Conservation (phyloP, 805 yeast species). For the Yarrowia sp. region DNA sequence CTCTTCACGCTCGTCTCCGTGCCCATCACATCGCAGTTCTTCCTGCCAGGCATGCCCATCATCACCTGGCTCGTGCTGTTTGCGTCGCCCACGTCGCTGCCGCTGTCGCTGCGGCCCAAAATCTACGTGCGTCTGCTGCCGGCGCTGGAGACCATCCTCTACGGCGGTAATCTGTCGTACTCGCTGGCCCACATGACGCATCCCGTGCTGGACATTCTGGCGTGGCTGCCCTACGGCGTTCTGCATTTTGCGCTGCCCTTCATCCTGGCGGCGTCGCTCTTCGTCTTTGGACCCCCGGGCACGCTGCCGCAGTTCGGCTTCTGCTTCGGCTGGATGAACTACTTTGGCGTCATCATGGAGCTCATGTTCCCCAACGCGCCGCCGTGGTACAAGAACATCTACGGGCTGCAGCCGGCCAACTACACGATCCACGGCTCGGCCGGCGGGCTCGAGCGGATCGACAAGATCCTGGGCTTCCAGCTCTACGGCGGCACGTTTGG, state of each 20-base stretch:
- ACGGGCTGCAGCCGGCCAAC: conserved; percentile 87
- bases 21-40: conserved; percentile 82
- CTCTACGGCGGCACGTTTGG: conserved; percentile 78
- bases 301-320: conserved; percentile 79
- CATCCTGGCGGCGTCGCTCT: conserved; percentile 72
- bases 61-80: conserved; percentile 82
- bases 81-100: conserved; percentile 72
- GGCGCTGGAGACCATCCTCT: conserved; percentile 84
- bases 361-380: conserved; percentile 90
- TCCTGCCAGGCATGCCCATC: conserved; percentile 77
- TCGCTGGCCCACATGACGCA: conserved; percentile 72
- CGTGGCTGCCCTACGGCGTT: conserved; percentile 94
- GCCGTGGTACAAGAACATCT: conserved; percentile 88
- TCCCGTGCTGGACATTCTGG: conserved; percentile 69
- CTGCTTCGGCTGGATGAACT: conserved; percentile 93
- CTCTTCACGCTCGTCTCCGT: conserved; percentile 52
- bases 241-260: conserved; percentile 90
- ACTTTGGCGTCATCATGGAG: conserved; percentile 80
- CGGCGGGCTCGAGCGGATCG: conserved; percentile 91
- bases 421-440: conserved; percentile 92
- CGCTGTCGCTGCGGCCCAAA: conserved; percentile 76
- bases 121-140: conserved; percentile 86
- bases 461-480: conserved; percentile 70
- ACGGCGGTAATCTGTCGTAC: conserved; percentile 85
- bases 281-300: conserved; percentile 89